Evolutionary conservation across 2,329 filamentous ascomycete genomes (phyloP), one percentile per base, ranked within the genome.

Genomic region (Trichoderma aggressivum): DNA sequence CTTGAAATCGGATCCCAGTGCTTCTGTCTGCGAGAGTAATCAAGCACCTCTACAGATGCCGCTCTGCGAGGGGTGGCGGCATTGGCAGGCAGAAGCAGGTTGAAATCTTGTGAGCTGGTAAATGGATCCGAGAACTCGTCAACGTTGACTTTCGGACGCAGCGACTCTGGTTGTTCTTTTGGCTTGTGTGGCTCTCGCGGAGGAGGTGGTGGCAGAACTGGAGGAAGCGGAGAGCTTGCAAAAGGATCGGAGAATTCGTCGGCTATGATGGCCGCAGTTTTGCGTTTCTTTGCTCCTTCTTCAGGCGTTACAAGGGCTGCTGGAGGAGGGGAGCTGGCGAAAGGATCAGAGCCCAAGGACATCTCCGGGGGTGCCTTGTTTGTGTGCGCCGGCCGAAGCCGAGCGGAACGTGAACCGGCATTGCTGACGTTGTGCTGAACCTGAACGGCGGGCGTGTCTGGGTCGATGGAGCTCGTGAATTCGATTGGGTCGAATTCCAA

Each of bases 1-100:
- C 86, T 88, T 0, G 86, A 87, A 64, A 87, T 87, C 0, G 84
- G 85, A 74, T 86, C 85, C 84, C 64, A 72, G 60, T 69, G 56
- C 53, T 50, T 58, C 24, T 26, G 34, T 14, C 66, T 60, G 14
- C n/a, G 55, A 34, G 28, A 28, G 14, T 43, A 53, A 1, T 65
- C 50, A 21, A 30, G 28, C 10, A 28, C 24, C 39, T 72, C 65
- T 3, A 65, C 47, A 28, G 70, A 72, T 24, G 34, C 53, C 43
- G 59, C 70, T 47, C 64, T 60, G 53, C 47, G 70, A 11, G 66
- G 34, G 24, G 34, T 58, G 16, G 70, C 39, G 2, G 32, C 24
- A 32, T 72, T 55, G 30, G 47, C 24, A n/a, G 70, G n/a, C 11
- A 11, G 24, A 50, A 59, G 61, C 24, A 58, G 39, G 34, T 59